These are phyloP conservation scores for Salix brachista DNA, from an alignment of 345 rosid species.

Conservation along the genomic window DNA sequence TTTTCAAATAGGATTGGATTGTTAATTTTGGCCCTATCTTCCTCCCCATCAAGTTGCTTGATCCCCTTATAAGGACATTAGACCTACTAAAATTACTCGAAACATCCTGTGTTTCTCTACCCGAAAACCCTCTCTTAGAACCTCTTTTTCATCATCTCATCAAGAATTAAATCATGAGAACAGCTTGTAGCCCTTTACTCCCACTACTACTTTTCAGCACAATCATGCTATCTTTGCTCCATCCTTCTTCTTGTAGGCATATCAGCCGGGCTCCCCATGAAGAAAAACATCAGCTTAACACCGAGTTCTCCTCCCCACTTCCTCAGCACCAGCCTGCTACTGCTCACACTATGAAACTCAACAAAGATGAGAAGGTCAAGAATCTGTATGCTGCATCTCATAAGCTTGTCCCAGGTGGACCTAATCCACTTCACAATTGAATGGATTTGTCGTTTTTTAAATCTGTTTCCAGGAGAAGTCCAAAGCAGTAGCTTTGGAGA, in stretches of 20 bases:
- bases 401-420: conserved; percentile 46
- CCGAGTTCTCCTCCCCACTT: conserved; percentile 9
- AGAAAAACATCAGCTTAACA: conserved; percentile 9
- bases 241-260: conserved; percentile 27
- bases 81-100: background rate
- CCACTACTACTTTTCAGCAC: conserved; percentile 13
- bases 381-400: conserved; percentile 17
- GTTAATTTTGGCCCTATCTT: background rate
- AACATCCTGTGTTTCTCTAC: background rate
- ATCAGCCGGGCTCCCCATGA: background rate
- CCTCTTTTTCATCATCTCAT: background rate
- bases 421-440: conserved; percentile 61
- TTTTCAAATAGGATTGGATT: background rate
- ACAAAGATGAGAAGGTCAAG: conserved; percentile 2
- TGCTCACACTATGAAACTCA: conserved; percentile 4
- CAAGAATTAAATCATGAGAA: conserved; percentile 20
- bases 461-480: background rate
- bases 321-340: conserved; percentile 12
- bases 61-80: conserved; percentile 1
- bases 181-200: conserved; percentile 1
- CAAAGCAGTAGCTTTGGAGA: background rate
- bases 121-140: background rate
- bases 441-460: background rate
- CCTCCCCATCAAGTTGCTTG: background rate
- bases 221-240: conserved; percentile 16